Percentiles rank a stretch among this genome's conserved stretches.
phyloP scores from a whole-genome alignment of 2,329 filamentous ascomycete genomes.

The Cladosporium oxysporum region DNA sequence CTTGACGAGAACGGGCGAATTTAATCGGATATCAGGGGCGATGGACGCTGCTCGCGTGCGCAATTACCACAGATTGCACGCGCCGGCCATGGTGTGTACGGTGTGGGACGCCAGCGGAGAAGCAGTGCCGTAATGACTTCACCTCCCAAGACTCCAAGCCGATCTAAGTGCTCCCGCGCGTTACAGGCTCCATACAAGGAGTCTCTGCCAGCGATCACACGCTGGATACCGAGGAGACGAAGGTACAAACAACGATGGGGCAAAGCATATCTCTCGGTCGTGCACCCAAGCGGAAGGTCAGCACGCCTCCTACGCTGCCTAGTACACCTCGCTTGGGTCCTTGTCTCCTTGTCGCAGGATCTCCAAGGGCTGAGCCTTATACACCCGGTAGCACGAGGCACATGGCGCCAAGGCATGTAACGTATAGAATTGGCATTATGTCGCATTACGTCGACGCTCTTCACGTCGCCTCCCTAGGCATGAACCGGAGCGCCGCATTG shows the following conservation, averaged over 20 bases:
- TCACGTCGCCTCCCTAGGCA: background rate
- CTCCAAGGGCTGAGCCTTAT: background rate
- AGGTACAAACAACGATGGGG: background rate
- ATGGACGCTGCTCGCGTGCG: background rate
- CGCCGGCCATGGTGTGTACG: background rate
- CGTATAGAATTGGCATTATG: constrained; percentile 8
- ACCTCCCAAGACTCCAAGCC: constrained; percentile 6
- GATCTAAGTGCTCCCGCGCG: background rate
- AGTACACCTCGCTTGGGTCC: constrained; percentile 2
- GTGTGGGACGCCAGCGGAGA: background rate
- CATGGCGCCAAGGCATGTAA: constrained; percentile 14
- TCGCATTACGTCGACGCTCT: background rate
- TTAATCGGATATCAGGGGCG: background rate
- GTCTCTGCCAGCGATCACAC: background rate
- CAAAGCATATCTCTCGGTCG: background rate
- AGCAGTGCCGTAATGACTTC: background rate
- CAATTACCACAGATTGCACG: background rate
- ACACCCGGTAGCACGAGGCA: background rate
- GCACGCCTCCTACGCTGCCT: background rate
- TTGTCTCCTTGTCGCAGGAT: background rate
- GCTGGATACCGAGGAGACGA: background rate
- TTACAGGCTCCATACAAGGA: background rate
- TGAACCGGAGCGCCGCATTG: background rate
- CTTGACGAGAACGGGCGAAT: too few relatives aligned
- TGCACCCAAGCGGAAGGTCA: constrained; percentile 3